Conservation (phyloP, 2,329 filamentous ascomycete genomes). For the Fusarium temperatum region DNA sequence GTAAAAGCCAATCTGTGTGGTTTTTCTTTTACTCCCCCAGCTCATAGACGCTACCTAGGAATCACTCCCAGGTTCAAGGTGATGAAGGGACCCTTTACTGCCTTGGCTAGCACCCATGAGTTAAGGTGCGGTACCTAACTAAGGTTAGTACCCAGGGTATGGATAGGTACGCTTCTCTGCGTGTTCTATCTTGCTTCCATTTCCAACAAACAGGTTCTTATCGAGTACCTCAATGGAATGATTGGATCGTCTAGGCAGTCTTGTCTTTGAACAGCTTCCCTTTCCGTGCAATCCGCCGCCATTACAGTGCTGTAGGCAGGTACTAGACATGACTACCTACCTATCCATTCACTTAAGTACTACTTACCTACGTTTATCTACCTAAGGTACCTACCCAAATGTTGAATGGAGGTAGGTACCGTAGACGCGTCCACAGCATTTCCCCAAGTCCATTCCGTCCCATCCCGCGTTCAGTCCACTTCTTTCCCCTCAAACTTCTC, state of each 20-base stretch:
- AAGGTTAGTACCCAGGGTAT: neutral
- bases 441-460: slow-evolving; percentile 20
- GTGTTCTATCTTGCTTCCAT: neutral
- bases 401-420: neutral
- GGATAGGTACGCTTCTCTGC: neutral
- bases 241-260: slow-evolving; percentile 4
- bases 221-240: neutral
- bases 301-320: neutral
- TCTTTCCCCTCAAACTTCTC: slow-evolving; percentile 3
- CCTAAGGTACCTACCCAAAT: neutral
- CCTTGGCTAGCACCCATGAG: neutral
- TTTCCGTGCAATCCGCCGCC: neutral
- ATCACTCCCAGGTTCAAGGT: neutral
- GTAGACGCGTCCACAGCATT: slow-evolving; percentile 7
- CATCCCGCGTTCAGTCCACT: slow-evolving; percentile 21
- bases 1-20: neutral
- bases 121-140: neutral
- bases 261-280: slow-evolving; percentile 6
- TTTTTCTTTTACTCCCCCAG: neutral
- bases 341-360: neutral
- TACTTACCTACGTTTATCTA: neutral
- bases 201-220: neutral
- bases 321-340: neutral
- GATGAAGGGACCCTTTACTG: neutral
- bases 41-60: neutral